Evolutionary conservation across 1,284 basidiomycete genomes (phyloP).

Genomic region (Ustilago curta): DNA sequence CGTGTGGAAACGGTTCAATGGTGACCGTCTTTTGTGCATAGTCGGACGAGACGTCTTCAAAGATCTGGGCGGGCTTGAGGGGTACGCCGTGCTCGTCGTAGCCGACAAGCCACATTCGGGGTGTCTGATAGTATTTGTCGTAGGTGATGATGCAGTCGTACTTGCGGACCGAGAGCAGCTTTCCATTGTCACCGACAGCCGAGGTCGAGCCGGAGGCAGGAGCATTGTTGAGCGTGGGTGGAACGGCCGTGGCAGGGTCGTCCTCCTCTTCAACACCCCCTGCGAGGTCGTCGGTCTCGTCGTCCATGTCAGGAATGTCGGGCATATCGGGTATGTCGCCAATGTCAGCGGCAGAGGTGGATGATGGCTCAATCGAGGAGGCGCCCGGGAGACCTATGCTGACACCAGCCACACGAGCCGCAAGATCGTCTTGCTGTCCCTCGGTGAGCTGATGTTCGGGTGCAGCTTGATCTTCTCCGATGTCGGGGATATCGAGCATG

Average conservation of each 20-base stretch:
- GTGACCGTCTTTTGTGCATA: constrained; percentile 99
- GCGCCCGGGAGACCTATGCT: constrained; percentile 15
- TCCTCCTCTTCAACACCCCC: constrained; percentile 62
- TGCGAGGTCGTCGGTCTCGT: constrained; percentile 58
- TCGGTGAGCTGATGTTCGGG: constrained; percentile 53
- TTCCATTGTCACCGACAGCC: constrained; percentile 72
- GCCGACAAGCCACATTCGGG: constrained; percentile 67
- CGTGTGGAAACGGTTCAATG: constrained; percentile 96
- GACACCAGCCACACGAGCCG: constrained; percentile 52
- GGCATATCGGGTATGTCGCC: constrained; percentile 55
- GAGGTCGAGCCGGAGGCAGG: constrained; percentile 66
- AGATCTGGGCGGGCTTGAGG: constrained; percentile 81
- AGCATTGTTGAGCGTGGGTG: constrained; percentile 13
- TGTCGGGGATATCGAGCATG: constrained; percentile 63
- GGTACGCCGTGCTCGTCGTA: constrained; percentile 66
- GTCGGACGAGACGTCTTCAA: constrained; percentile 96
- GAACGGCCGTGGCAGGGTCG: constrained; percentile 63
- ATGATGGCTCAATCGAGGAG: constrained; percentile 9
- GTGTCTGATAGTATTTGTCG: constrained; percentile 77
- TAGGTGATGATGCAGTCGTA: constrained; percentile 99
- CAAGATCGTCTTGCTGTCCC: constrained; percentile 61
- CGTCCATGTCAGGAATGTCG: constrained; percentile 64
- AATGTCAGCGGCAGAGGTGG: constrained; percentile 20
- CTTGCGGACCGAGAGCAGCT: constrained; percentile 92
- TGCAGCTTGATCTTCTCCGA: constrained; percentile 52